Evolutionary conservation across 805 yeast genomes (phyloP), one percentile per base, ranked within the genome.

Genomic region (Candida railenensis): DNA sequence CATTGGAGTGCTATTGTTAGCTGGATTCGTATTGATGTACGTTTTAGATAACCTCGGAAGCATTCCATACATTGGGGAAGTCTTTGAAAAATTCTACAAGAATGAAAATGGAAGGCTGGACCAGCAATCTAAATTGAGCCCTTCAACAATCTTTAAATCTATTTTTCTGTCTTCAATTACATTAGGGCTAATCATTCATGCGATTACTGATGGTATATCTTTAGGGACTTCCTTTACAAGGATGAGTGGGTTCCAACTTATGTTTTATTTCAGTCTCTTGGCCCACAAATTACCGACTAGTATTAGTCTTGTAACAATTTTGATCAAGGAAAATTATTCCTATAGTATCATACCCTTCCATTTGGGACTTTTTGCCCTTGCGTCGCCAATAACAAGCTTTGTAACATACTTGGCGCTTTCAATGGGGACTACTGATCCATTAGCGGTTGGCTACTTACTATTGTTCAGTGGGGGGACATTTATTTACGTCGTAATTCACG

Each of bases 201-300:
- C 88, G 0, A 55, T 81, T 2, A 80, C 87, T 1, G 95, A 87
- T 55, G 95, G 95, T 1, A 67, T 87, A 4, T 84, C 89, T 0
- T 66, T 87, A 32, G 89, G 90, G 0, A 77, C 89, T 0, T 73
- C 85, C 1, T 70, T 74, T 42, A 61, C 74, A 20, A 57, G 77
- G 9, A 55, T 54, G n/a, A 61, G 67, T 18, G 66, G 66, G 46
- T 79, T 87, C 43, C 77, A 83, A 40, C 43, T 82, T 11, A 83
- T 88, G 11, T 78, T 87, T 22, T 42, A 30, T n/a, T 32, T 42
- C 20, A 42, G 45, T 22, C 21, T 42, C 12, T 71, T 86, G 48
- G 57, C 84, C 28, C 94, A 87, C 67, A 87, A 87, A 61, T 68
- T 86, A 3, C 94, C 94, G 0, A 84, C 92, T 0, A 74, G 89